These are phyloP conservation scores for Cladosporium phlei DNA, from an alignment of 2,329 filamentous ascomycete species.

Conservation along the genomic window DNA sequence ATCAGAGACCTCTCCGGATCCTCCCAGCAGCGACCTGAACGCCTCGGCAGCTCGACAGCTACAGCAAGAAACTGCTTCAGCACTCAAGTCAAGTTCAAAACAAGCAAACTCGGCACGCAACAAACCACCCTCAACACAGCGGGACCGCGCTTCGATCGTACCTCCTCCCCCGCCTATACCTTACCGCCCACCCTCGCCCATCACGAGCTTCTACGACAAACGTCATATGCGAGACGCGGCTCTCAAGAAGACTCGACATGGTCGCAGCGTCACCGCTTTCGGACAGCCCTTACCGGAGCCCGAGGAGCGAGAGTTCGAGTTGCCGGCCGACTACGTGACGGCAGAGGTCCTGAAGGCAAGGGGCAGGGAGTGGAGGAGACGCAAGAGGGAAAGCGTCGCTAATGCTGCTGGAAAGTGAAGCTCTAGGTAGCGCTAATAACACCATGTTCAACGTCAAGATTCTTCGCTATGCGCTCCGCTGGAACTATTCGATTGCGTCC, in stretches of 20 bases:
- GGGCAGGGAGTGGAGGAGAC: slow-evolving; percentile 59
- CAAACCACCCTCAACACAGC: slow-evolving; percentile 24
- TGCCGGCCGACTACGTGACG: slow-evolving; percentile 62
- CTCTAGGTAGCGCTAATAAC: background rate
- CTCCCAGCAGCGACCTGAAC: slow-evolving; percentile 66
- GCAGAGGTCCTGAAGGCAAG: slow-evolving; percentile 48
- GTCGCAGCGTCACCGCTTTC: slow-evolving; percentile 71
- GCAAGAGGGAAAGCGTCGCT: slow-evolving; percentile 48
- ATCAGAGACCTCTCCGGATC: slow-evolving; percentile 39
- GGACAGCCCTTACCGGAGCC: slow-evolving; percentile 74
- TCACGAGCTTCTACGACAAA: slow-evolving; percentile 84
- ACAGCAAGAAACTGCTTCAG: slow-evolving; percentile 63
- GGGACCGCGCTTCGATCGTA: background rate
- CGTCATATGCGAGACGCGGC: slow-evolving; percentile 74
- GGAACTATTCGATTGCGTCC: rapidly evolving
- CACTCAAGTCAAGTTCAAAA: slow-evolving; percentile 33
- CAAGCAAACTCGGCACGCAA: slow-evolving; percentile 29
- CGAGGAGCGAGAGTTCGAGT: slow-evolving; percentile 64
- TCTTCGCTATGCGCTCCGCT: no score
- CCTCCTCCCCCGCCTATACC: slow-evolving; percentile 37
- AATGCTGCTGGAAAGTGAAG: slow-evolving; percentile 4
- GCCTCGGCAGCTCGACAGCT: slow-evolving; percentile 69
- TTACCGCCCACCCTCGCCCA: slow-evolving; percentile 44
- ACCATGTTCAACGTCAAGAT: background rate
- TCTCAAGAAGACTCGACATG: slow-evolving; percentile 65